Evolutionary conservation across 352 stramenopile genomes (phyloP).

Genomic region (Globisporangium canariense): DNA sequence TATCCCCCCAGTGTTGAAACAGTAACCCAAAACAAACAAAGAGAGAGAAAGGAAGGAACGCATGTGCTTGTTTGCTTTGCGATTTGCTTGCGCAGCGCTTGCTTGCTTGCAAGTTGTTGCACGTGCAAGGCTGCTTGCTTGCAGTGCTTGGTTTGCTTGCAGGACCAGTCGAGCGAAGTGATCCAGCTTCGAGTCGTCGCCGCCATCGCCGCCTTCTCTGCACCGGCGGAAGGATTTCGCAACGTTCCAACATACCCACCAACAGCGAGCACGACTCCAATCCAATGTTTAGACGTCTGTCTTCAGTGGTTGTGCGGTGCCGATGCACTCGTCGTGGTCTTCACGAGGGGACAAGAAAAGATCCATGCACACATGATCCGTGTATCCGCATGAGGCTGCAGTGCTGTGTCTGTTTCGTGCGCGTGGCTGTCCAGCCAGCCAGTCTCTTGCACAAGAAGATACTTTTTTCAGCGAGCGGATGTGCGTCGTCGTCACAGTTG

Average conservation of each 20-base stretch:
- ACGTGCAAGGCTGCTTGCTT: background rate
- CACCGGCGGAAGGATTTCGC: constrained; percentile 1
- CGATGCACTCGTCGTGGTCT: background rate
- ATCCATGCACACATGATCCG: too few species aligned
- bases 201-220: background rate
- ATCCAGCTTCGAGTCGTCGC: background rate
- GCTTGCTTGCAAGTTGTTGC: background rate
- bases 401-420: too few species aligned
- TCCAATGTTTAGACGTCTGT: constrained; percentile 1
- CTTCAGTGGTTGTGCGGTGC: background rate
- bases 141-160: background rate
- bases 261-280: background rate
- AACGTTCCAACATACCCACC: constrained; percentile 12
- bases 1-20: constrained; percentile 5
- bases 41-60: constrained; percentile 7
- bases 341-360: too few species aligned
- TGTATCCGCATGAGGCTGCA: too few species aligned
- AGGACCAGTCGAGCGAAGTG: background rate
- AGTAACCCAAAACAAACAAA: constrained; percentile 10
- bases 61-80: background rate
- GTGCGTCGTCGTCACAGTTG: too few species aligned
- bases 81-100: background rate
- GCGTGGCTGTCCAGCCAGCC: too few species aligned
- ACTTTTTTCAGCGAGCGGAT: too few species aligned
- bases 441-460: background rate